Percentiles rank a stretch among this genome's conserved stretches.
These are phyloP conservation scores for Rhodotorula sp. DNA, from an alignment of 1,284 basidiomycete species.

Conservation along the genomic window DNA sequence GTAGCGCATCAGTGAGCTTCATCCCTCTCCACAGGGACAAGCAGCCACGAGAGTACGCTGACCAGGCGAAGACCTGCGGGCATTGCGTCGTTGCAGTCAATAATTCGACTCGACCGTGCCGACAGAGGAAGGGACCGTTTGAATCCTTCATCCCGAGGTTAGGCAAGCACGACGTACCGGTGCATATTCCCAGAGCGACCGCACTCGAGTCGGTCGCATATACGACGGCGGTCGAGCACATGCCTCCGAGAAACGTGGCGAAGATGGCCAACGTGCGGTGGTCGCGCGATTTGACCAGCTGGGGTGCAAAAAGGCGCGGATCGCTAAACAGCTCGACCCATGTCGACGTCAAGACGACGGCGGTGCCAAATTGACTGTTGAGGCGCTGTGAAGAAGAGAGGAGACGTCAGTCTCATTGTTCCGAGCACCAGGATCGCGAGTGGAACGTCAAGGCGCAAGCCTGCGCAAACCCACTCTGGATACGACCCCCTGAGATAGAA, in stretches of 20 bases:
- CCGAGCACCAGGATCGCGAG: slow-evolving; percentile 35
- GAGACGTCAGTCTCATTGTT: slow-evolving; percentile 51
- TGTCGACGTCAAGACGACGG: slow-evolving; percentile 62
- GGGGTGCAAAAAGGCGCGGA: slow-evolving; percentile 63
- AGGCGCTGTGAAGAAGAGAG: slow-evolving; percentile 49
- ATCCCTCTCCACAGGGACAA: slow-evolving; percentile 13
- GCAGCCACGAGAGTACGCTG: slow-evolving; percentile 18
- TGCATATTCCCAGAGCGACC: slow-evolving; percentile 65
- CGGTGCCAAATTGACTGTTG: slow-evolving; percentile 61
- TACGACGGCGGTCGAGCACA: slow-evolving; percentile 65
- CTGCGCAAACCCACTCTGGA: slow-evolving; percentile 56
- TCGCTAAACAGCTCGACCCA: slow-evolving; percentile 84
- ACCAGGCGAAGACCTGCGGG: slow-evolving; percentile 25
- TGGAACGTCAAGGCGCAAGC: not conserved
- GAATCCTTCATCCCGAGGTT: too few relatives aligned
- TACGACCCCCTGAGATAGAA: slow-evolving; percentile 65
- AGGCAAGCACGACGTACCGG: slow-evolving; percentile 50
- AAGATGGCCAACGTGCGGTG: slow-evolving; percentile 67
- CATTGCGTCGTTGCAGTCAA: slow-evolving; percentile 45
- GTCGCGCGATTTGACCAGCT: slow-evolving; percentile 61
- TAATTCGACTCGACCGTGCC: too few relatives aligned
- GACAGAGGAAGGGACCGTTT: too few relatives aligned
- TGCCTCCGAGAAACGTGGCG: slow-evolving; percentile 71
- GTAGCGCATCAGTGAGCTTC: too few relatives aligned
- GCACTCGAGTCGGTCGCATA: slow-evolving; percentile 60